phyloP scores from a whole-genome alignment of 176 grass and related monocot species.

The Oryza glumipatula region DNA sequence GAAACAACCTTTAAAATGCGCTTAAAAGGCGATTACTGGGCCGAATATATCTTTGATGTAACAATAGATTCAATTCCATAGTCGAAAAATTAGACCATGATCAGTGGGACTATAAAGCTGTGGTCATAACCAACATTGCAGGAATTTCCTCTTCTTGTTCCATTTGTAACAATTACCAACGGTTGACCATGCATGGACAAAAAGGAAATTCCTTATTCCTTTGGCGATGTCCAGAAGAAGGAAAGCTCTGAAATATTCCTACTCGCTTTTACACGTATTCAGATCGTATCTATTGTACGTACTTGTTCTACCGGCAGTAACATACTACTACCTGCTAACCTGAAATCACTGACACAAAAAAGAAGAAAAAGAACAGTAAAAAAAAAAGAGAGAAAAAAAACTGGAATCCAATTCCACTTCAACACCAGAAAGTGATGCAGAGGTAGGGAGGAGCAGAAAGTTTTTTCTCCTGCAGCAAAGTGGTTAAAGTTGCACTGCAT shows the following conservation, averaged over 20 bases:
- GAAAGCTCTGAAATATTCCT: neutral
- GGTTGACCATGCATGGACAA: neutral
- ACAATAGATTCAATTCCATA: no score
- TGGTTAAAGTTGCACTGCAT: slow-evolving; percentile 11
- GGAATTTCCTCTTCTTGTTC: neutral
- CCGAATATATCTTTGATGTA: no score
- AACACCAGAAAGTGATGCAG: neutral
- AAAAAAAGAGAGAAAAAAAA: neutral
- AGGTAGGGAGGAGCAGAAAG: neutral
- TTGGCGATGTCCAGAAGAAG: neutral
- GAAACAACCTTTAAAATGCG: no score
- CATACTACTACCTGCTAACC: neutral
- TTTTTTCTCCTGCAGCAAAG: neutral
- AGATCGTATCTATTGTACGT: neutral
- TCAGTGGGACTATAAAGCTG: neutral
- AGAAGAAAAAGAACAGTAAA: neutral
- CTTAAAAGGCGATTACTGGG: no score
- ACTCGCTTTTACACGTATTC: neutral
- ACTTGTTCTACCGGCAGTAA: neutral
- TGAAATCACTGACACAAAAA: neutral
- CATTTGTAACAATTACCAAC: neutral
- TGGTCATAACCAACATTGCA: neutral
- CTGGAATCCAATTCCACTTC: slow-evolving; percentile 24
- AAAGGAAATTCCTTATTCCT: slow-evolving; percentile 7
- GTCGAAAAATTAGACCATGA: neutral